Percentiles rank a stretch among this genome's conserved stretches.
Evolutionary conservation across 2,329 filamentous ascomycete species (phyloP).

Genomic region (Fusarium udum): DNA sequence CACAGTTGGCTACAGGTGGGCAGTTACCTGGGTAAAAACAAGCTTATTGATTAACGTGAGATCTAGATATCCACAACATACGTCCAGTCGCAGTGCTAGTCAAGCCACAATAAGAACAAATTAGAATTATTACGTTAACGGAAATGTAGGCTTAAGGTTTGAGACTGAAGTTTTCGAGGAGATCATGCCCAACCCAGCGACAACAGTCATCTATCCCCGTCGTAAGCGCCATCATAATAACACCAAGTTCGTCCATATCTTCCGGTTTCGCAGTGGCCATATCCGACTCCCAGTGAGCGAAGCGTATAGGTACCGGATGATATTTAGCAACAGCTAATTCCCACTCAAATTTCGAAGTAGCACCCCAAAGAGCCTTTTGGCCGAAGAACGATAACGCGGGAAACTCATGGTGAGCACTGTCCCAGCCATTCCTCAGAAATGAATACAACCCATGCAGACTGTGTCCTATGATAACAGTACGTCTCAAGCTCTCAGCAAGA

Average conservation of each 20-base stretch:
- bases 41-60: no score
- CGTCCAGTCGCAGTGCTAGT: no score
- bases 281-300: neutral
- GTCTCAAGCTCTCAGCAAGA: neutral
- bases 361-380: neutral
- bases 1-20: neutral
- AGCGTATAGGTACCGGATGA: neutral
- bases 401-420: neutral
- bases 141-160: fast-evolving
- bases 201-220: neutral
- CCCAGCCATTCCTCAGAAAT: neutral
- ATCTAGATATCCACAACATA: no score
- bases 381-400: neutral
- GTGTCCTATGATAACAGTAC: neutral
- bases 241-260: neutral
- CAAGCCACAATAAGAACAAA: no score
- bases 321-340: neutral
- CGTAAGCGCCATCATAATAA: neutral
- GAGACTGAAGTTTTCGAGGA: neutral
- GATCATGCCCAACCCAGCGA: neutral
- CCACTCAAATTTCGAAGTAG: neutral
- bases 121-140: fast-evolving
- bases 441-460: neutral
- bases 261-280: neutral
- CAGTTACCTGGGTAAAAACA: fast-evolving